Evolutionary conservation across 1,284 basidiomycete species (phyloP), one percentile per base, ranked within the genome.

Genomic region (Pterulicium gracile): DNA sequence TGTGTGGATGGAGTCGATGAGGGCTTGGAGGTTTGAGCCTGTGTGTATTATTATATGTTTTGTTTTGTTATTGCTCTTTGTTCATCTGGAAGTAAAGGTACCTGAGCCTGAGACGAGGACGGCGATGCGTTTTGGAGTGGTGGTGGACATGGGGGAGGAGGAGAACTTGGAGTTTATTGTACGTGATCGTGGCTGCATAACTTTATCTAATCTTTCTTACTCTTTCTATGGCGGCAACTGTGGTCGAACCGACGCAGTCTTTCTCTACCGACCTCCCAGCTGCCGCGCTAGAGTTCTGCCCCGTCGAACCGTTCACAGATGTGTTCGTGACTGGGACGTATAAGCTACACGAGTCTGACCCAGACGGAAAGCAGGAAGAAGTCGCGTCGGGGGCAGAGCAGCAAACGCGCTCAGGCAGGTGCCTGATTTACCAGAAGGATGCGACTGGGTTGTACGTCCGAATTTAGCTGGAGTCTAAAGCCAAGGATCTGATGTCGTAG

Each of bases 21-120:
- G 74, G 0, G 95, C 94, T 67, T 98, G 94, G 19, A 98, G 77
- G 66, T 98, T 98, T 22, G 88, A 87, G 36, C 95, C 93, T 96
- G 52, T 39, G 19, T 7, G 19, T 39, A 17, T 7, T 39, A 17
- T 39, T 4, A 39, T n/a, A n/a, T n/a, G n/a, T n/a, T n/a, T n/a
- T n/a, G n/a, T n/a, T n/a, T n/a, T n/a, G n/a, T n/a, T n/a, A n/a
- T n/a, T n/a, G n/a, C n/a, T n/a, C n/a, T n/a, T n/a, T n/a, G n/a
- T n/a, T n/a, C n/a, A n/a, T n/a, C n/a, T n/a, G n/a, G n/a, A 81
- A 85, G 57, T 87, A 81, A 54, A 87, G 75, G 12, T 39, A 18
- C 36, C 36, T 39, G 36, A 39, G 36, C 36, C 36, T 4, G 72
- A 73, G 48, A 75, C 70, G 51, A 75, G 66, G 15, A 73, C 71